Conservation (phyloP, 176 grass and related monocot genomes). For the Neostapfia colusana region DNA sequence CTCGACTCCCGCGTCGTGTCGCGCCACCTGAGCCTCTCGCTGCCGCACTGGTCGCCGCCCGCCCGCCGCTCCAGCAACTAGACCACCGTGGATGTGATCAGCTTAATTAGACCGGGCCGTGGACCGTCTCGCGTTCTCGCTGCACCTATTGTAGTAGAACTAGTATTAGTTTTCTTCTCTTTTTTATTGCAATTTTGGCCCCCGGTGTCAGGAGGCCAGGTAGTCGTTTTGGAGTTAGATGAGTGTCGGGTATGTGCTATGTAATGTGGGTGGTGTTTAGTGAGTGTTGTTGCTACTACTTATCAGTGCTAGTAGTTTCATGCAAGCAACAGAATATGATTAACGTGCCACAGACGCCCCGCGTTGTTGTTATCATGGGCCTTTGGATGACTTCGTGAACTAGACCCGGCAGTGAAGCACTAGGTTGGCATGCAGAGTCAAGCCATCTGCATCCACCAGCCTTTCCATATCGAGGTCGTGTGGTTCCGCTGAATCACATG, state of each 20-base stretch:
- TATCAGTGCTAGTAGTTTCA: background rate
- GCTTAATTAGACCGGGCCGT: background rate
- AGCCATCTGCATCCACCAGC: too few relatives aligned
- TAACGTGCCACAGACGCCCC: background rate
- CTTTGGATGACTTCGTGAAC: background rate
- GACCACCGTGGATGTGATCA: background rate
- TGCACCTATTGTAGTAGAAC: background rate
- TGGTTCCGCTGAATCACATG: too few relatives aligned
- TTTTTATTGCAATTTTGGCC: background rate
- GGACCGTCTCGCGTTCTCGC: background rate
- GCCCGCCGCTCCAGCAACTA: background rate
- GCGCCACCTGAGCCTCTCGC: conserved; percentile 51
- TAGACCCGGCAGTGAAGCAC: background rate
- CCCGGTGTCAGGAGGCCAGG: conserved; percentile 1
- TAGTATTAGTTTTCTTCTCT: conserved; percentile 1
- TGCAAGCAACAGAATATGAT: conserved; percentile 27
- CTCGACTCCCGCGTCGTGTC: conserved; percentile 67
- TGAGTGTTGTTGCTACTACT: background rate
- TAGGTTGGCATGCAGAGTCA: too few relatives aligned
- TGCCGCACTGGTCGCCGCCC: conserved; percentile 46
- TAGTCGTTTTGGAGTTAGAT: background rate
- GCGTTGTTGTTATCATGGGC: background rate
- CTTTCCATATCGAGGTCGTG: background rate
- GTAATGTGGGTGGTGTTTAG: conserved; percentile 34
- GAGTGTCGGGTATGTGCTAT: conserved; percentile 15